These are phyloP conservation scores for Pseudopithomyces chartarum DNA, from an alignment of 2,329 filamentous ascomycete genomes.

Conservation along the genomic window DNA sequence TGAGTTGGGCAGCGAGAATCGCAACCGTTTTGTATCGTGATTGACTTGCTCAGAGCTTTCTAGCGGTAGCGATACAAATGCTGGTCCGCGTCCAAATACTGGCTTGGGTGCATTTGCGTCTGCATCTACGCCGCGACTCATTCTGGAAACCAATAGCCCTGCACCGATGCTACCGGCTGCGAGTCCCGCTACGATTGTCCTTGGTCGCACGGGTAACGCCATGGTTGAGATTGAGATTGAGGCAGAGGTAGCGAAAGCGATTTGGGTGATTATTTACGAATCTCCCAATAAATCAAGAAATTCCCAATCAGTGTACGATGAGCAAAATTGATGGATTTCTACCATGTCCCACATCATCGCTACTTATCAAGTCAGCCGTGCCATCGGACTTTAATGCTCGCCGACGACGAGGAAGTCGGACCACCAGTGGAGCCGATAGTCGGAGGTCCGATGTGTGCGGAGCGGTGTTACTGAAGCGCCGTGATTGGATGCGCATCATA, in stretches of 20 bases:
- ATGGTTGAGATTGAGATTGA: background rate
- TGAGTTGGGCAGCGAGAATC: constrained; percentile 79
- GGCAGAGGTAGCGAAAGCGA: too few relatives aligned
- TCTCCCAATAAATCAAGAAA: background rate
- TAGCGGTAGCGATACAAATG: constrained; percentile 79
- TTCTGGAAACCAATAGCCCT: constrained; percentile 1
- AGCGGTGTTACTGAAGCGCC: background rate
- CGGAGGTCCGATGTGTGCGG: background rate
- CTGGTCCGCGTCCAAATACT: constrained; percentile 56
- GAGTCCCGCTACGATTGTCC: constrained; percentile 1
- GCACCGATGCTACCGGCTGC: constrained; percentile 2
- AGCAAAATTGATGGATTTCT: background rate
- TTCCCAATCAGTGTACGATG: background rate
- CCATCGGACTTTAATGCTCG: background rate
- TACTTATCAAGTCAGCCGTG: background rate
- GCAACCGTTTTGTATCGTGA: constrained; percentile 89
- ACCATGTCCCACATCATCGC: background rate
- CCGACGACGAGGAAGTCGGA: background rate
- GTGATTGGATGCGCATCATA: background rate
- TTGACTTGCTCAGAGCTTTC: constrained; percentile 76
- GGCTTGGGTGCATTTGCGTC: constrained; percentile 12
- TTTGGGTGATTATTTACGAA: background rate
- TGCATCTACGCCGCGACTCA: constrained; percentile 9
- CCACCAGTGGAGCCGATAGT: background rate
- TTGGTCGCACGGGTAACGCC: background rate